Conservation (phyloP, 176 grass and related monocot genomes). For the Bolboschoenus planiculmis region DNA sequence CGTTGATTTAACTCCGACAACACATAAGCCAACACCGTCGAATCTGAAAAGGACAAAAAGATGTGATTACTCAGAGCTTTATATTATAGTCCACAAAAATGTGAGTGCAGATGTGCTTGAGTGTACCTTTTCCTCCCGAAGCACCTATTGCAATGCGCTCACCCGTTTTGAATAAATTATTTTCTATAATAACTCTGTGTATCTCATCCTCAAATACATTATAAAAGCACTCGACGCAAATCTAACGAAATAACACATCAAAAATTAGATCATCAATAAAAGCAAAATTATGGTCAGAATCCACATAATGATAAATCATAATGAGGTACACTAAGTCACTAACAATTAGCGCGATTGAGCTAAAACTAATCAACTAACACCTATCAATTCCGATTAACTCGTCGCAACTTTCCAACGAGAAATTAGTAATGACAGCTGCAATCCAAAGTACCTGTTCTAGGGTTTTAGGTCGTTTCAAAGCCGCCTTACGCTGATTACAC, state of each 20-base stretch:
- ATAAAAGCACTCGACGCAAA: constrained; percentile 88
- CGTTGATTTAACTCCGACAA: constrained; percentile 66
- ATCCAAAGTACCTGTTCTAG: constrained; percentile 51
- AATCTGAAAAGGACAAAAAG: constrained; percentile 63
- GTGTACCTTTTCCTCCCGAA: constrained; percentile 92
- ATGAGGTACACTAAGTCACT: neutral
- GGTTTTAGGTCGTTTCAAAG: constrained; percentile 82
- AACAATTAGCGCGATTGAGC: neutral
- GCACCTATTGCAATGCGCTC: constrained; percentile 88
- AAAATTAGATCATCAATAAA: neutral
- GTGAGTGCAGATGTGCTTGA: neutral
- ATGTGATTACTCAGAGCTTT: constrained; percentile 8
- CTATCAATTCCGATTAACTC: neutral
- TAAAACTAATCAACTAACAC: neutral
- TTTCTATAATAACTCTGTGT: constrained; percentile 69
- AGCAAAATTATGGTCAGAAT: constrained; percentile 8
- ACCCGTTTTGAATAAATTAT: constrained; percentile 70
- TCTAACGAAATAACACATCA: constrained; percentile 42
- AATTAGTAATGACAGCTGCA: neutral
- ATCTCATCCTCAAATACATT: constrained; percentile 87
- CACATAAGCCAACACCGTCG: constrained; percentile 88
- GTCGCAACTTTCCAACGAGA: neutral
- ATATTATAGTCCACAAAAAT: neutral
- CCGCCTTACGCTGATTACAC: constrained; percentile 64
- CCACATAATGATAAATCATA: neutral